Evolutionary conservation across 495 filamentous ascomycete species (phyloP).

Genomic region (Pyronema omphalodes): DNA sequence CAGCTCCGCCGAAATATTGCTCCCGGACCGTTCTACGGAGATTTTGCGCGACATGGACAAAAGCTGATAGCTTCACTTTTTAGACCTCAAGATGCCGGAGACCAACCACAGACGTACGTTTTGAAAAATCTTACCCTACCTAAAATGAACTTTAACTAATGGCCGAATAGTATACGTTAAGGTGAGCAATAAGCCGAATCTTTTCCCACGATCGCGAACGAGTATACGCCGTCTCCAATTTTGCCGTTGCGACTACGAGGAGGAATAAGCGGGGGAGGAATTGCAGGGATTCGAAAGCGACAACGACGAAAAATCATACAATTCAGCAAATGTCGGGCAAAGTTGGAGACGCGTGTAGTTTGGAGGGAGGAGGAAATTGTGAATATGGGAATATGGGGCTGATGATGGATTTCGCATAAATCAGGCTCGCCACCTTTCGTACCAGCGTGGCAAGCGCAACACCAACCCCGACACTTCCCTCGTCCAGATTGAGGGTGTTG

Average conservation of each 20-base stretch:
- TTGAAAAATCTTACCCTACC: neutral
- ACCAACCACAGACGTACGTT: constrained; percentile 20
- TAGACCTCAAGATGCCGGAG: constrained; percentile 17
- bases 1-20: neutral
- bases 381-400: constrained; percentile 26
- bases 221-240: neutral
- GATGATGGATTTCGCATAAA: constrained; percentile 25
- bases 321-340: neutral
- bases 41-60: neutral
- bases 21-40: neutral
- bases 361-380: constrained; percentile 2
- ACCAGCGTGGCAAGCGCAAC: constrained; percentile 72
- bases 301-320: neutral
- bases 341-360: neutral
- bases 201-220: neutral
- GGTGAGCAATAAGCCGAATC: constrained; percentile 6
- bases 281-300: neutral
- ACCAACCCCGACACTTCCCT: constrained; percentile 71
- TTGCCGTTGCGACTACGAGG: neutral
- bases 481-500: constrained; percentile 95
- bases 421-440: constrained; percentile 50
- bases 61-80: neutral
- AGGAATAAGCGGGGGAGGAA: neutral
- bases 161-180: constrained; percentile 17
- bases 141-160: constrained; percentile 7